Evolutionary conservation across 164 flowering plant species (phyloP).

Genomic region (Buxus sempervirens): DNA sequence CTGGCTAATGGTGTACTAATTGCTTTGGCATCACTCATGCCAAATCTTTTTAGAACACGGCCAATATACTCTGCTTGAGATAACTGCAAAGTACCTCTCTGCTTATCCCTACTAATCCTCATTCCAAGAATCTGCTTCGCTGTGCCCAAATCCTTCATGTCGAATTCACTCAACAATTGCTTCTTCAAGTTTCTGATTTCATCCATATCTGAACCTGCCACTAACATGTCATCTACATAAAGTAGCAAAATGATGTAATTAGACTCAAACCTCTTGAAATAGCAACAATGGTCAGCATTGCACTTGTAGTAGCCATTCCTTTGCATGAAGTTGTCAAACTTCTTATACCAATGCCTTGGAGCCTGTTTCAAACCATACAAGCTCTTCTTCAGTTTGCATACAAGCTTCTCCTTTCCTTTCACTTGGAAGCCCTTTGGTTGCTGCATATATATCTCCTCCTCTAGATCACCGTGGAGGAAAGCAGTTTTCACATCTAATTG

Average conservation of each 20-base stretch:
- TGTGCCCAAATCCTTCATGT: constrained; percentile 1
- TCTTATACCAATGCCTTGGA: background rate
- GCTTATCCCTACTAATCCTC: constrained; percentile 1
- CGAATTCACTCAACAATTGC: background rate
- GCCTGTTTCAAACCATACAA: constrained; percentile 5
- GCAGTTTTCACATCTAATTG: constrained; percentile 7
- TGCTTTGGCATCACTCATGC: background rate
- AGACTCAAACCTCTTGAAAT: constrained; percentile 1
- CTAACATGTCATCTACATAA: constrained; percentile 2
- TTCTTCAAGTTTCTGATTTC: background rate
- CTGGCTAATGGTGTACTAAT: background rate
- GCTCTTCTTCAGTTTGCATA: background rate
- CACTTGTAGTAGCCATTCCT: background rate
- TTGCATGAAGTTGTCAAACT: background rate
- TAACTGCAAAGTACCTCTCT: background rate
- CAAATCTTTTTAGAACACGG: background rate
- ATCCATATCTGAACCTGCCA: background rate
- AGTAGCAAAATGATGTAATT: constrained; percentile 5
- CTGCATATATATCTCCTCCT: background rate
- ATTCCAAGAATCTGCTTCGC: background rate
- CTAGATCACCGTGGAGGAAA: constrained; percentile 1
- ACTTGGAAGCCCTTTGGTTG: background rate
- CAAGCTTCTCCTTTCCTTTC: constrained; percentile 3
- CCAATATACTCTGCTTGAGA: background rate
- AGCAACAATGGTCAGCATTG: constrained; percentile 4